Conservation (phyloP, 306 rosid species). For the Lathyrus tuberosus region DNA sequence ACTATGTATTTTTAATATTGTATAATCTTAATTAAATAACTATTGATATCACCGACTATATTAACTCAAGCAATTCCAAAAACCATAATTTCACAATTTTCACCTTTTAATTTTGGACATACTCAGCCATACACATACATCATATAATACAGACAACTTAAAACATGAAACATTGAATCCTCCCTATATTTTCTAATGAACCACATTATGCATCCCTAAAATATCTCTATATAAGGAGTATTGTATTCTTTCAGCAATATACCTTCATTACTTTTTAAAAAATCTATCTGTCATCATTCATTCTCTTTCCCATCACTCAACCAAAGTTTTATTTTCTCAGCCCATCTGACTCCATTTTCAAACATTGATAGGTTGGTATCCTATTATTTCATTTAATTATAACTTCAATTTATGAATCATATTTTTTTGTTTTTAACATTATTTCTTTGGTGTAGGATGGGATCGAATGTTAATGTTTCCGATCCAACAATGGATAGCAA, state of each 20-base stretch:
- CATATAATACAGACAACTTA: too few relatives aligned
- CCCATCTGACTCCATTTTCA: background rate
- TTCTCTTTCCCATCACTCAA: background rate
- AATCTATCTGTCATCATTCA: too few relatives aligned
- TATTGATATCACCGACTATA: background rate
- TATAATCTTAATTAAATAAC: too few relatives aligned
- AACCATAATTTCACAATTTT: slow-evolving; percentile 16
- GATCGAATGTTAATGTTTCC: slow-evolving; percentile 50
- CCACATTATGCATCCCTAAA: slow-evolving; percentile 49
- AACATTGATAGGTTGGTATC: slow-evolving; percentile 16
- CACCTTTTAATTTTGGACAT: slow-evolving; percentile 25
- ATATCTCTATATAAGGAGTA: slow-evolving; percentile 47
- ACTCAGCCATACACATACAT: too few relatives aligned
- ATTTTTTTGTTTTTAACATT: too few relatives aligned
- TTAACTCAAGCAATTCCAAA: background rate
- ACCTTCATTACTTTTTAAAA: slow-evolving; percentile 27
- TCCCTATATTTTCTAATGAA: slow-evolving; percentile 39
- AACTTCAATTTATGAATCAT: too few relatives aligned
- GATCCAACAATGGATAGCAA: slow-evolving; percentile 39
- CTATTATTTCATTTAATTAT: too few relatives aligned
- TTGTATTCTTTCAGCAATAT: slow-evolving; percentile 17
- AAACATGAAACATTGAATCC: too few relatives aligned
- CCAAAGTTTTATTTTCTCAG: slow-evolving; percentile 9
- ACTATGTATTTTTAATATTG: background rate
- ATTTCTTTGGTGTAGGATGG: background rate